These are phyloP conservation scores for Rubia tinctorum DNA, from an alignment of 305 asterid species.

Conservation along the genomic window DNA sequence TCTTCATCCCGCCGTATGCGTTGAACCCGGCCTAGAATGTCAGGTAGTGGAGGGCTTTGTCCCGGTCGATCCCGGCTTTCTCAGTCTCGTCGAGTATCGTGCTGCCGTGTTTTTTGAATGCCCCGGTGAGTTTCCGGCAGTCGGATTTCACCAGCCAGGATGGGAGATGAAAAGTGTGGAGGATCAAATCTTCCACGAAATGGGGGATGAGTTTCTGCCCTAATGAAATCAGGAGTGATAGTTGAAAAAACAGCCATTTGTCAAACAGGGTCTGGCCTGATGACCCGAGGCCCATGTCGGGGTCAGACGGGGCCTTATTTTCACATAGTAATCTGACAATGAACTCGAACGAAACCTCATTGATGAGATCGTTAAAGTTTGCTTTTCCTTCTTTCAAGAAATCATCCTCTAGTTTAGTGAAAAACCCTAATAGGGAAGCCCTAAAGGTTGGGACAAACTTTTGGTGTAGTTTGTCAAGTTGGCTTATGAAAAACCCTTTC, in stretches of 20 bases:
- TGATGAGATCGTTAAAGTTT: slow-evolving; percentile 28
- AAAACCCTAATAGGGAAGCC: slow-evolving; percentile 16
- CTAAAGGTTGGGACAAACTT: slow-evolving; percentile 37
- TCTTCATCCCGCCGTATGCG: slow-evolving; percentile 51
- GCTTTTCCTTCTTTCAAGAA: slow-evolving; percentile 26
- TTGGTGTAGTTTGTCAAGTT: slow-evolving; percentile 21
- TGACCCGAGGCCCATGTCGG: slow-evolving; percentile 24
- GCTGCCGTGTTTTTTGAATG: slow-evolving; percentile 22
- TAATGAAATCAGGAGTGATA: slow-evolving; percentile 39
- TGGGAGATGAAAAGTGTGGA: slow-evolving; percentile 48
- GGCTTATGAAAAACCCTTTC: slow-evolving; percentile 32
- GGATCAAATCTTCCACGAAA: slow-evolving; percentile 34
- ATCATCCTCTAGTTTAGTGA: slow-evolving; percentile 37
- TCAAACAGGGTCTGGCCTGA: slow-evolving; percentile 27
- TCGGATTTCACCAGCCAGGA: slow-evolving; percentile 26
- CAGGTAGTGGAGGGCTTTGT: slow-evolving; percentile 55
- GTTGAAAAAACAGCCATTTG: slow-evolving; percentile 42
- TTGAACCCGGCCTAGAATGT: slow-evolving; percentile 47
- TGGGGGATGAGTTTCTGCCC: slow-evolving; percentile 46
- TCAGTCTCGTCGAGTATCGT: slow-evolving; percentile 44
- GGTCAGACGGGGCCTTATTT: slow-evolving; percentile 22
- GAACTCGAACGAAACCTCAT: slow-evolving; percentile 41
- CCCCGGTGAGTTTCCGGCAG: slow-evolving; percentile 34
- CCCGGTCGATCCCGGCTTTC: slow-evolving; percentile 38
- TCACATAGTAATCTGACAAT: slow-evolving; percentile 42